Base-by-base conservation (phyloP, 345 rosid genomes). In the Nephelium lappaceum region DNA sequence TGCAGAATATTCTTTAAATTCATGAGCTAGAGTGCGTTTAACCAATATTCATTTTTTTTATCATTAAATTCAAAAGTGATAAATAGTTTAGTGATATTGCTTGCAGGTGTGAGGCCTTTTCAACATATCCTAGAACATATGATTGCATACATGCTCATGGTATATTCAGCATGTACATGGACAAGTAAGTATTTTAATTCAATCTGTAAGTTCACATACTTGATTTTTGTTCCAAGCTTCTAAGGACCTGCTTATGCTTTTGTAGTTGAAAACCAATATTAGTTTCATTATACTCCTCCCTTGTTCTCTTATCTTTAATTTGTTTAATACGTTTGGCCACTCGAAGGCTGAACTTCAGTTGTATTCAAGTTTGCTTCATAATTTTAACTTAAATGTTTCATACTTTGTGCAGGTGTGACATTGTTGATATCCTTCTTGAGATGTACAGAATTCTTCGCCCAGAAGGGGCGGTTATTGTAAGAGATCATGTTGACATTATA, bases 391-490 rank as follows among this genome's bases (percentile, higher is more conserved):
- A 10, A 74, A 42, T 19, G 49, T 19, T 5, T 74, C 11, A 43
- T 72, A 36, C 49, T 1, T 49, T 3, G 65, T 74, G 85, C 86
- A 93, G 95, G 86, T 91, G 95, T 45, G 86, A 88, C 79, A 77
- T 85, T 51, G 62, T 78, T 31, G 85, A 89, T 71, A 89, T 91
- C 62, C 84, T 93, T n/a, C 78, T 91, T 8, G 93, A 88, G 88
- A 87, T 93, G 81, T 77, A 86, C n/a, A 85, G 88, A 76, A 87
- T 91, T 75, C 82, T 91, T 72, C 83, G 93, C 19, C 95, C 97
- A 0, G 80, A 83, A 80, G 93, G 93, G 0, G 85, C 84, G 0
- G 81, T 90, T 42, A 86, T 91, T 67, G 83, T 93, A 65, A 74
- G 91, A 25, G 93, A 91, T 78, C 82, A 83, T 55, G 85, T 85